Percentiles rank a stretch among this genome's conserved stretches.
These are phyloP conservation scores for Aureobasidium subglaciale DNA, from an alignment of 2,329 filamentous ascomycete species.

Conservation along the genomic window DNA sequence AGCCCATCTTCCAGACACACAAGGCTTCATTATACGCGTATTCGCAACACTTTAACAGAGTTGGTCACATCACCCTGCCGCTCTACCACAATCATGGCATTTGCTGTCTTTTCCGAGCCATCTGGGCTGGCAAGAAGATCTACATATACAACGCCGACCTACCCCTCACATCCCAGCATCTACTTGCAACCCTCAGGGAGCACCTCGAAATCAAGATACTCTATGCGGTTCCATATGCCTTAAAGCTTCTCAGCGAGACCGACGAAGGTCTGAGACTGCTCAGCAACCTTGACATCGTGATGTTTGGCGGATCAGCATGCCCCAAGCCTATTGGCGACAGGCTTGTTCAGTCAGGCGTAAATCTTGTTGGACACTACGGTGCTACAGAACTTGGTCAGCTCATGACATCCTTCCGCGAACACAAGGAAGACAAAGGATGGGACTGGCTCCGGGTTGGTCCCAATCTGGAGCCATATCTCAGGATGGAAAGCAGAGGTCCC, in stretches of 20 bases:
- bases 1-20: conserved; percentile 53
- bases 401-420: conserved; percentile 48
- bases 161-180: conserved; percentile 39
- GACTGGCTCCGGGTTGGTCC: conserved; percentile 47
- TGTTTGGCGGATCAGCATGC: conserved; percentile 23
- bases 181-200: conserved; percentile 19
- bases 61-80: conserved; percentile 47
- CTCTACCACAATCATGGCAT: conserved; percentile 53
- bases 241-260: conserved; percentile 54
- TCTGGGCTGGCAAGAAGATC: conserved; percentile 42
- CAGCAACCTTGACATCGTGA: conserved; percentile 19
- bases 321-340: conserved; percentile 22
- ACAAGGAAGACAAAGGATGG: conserved; percentile 47
- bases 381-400: conserved; percentile 54
- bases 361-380: conserved; percentile 20
- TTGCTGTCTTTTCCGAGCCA: conserved; percentile 44
- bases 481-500: conserved; percentile 26
- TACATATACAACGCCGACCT: conserved; percentile 47
- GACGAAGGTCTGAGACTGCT: conserved; percentile 36
- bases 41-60: conserved; percentile 35
- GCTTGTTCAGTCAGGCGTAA: conserved; percentile 20
- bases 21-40: conserved; percentile 41
- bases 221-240: conserved; percentile 54
- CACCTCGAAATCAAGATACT: conserved; percentile 41
- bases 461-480: conserved; percentile 35